Base-by-base conservation (phyloP, 192 early-diverging fungal species). In the Piromyces finnis region DNA sequence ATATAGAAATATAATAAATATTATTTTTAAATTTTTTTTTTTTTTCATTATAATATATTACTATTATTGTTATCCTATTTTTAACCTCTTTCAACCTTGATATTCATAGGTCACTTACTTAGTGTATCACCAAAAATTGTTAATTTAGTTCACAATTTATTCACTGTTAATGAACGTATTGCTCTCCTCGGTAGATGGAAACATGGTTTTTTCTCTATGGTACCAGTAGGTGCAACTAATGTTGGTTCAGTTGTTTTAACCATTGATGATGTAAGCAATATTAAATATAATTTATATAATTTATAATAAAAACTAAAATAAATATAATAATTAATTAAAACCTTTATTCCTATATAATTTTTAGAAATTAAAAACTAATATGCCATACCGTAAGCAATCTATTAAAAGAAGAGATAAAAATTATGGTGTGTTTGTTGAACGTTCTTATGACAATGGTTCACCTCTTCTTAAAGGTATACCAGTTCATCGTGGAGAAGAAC, bases 161-260 rank as follows among this genome's bases (percentile, higher is more conserved):
- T 99, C 87, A 94, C 95, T 22, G 86, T 98, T 68, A 99, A 99
- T 85, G 98, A 99, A 85, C 92, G 98, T 29, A 95, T 99, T 12
- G 94, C 93, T 0, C 84, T 99, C 80, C 80, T 97, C 39, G 98
- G 98, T 37, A 88, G 92, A 81, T 98, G 97, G 98, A 87, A 88
- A 78, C 88, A 96, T 83, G 97, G 96, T 26, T 95, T 97, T 85
- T 98, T 99, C 83, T 92, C 94, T 1, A 96, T 97, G 95, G 92
- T 95, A 35, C 94, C 97, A 1, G 97, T 99, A 5, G 98, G 95
- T 0, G 97, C 98, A 0, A 99, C 98, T 15, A 99, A 99, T 82
- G 98, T 99, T 28, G 98, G 98, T 1, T 93, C 93, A 18, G 97
- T 99, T 81, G 91, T 92, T 30, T 89, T 99, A 78, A 96, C 98